Evolutionary conservation across 306 rosid species (phyloP).

Genomic region (Luffa aegyptiaca): DNA sequence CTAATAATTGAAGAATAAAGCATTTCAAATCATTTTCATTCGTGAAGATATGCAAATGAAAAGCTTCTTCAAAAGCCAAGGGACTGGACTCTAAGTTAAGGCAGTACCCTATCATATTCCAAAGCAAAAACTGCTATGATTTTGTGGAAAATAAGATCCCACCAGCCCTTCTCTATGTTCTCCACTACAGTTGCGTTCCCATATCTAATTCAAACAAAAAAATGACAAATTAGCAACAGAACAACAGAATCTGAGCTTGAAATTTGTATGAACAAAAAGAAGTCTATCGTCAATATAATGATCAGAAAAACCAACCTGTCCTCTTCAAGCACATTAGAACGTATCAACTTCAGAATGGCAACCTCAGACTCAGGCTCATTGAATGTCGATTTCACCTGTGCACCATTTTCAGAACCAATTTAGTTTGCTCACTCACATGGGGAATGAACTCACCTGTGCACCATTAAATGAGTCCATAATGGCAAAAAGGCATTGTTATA

Average conservation of each 20-base stretch:
- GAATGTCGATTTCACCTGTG: conserved; percentile 63
- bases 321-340: conserved; percentile 70
- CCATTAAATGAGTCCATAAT: neutral
- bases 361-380: conserved; percentile 82
- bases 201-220: conserved; percentile 35
- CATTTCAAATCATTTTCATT: conserved; percentile 24
- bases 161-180: conserved; percentile 93
- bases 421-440: neutral
- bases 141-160: conserved; percentile 89
- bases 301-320: conserved; percentile 45
- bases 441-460: neutral
- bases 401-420: neutral
- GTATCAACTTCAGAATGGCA: conserved; percentile 60
- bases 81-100: neutral
- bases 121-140: conserved; percentile 80
- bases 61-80: conserved; percentile 11
- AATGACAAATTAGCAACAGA: neutral
- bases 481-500: too few species aligned
- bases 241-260: neutral
- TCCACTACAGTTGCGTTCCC: conserved; percentile 89
- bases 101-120: conserved; percentile 38
- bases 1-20: neutral
- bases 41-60: neutral
- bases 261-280: neutral
- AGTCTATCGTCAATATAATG: neutral